Conservation (phyloP, 495 filamentous ascomycete genomes). For the Beverwykella pulmonaria region DNA sequence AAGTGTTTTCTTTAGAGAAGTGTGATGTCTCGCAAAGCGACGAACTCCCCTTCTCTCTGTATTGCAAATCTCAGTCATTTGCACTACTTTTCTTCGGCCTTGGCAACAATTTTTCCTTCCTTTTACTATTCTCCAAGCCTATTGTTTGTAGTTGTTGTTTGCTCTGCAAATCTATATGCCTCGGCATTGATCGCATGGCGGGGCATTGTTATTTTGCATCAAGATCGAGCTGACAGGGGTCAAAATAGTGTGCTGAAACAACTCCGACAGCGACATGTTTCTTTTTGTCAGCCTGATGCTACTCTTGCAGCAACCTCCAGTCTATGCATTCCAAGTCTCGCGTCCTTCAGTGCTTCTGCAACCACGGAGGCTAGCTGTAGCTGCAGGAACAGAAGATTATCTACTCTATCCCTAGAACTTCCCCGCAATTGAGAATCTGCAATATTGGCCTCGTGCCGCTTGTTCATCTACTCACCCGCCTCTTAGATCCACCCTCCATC, state of each 20-base stretch:
- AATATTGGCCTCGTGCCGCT: background rate
- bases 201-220: background rate
- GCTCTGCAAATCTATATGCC: background rate
- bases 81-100: too few relatives aligned
- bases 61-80: too few relatives aligned
- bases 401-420: background rate
- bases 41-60: too few relatives aligned
- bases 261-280: background rate
- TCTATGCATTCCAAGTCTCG: background rate
- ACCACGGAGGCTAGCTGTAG: conserved; percentile 2
- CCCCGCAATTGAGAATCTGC: background rate
- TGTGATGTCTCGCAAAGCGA: too few relatives aligned
- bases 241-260: background rate
- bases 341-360: background rate
- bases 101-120: too few relatives aligned
- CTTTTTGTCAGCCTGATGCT: background rate
- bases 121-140: too few relatives aligned
- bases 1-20: too few relatives aligned
- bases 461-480: background rate
- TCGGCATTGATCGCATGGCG: background rate
- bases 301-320: background rate
- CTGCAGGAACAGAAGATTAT: background rate
- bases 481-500: background rate
- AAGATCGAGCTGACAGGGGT: background rate
- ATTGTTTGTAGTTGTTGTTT: too few relatives aligned